phyloP scores from a whole-genome alignment of 192 early-diverging fungal species.

The Gryganskiella cystojenkinii region DNA sequence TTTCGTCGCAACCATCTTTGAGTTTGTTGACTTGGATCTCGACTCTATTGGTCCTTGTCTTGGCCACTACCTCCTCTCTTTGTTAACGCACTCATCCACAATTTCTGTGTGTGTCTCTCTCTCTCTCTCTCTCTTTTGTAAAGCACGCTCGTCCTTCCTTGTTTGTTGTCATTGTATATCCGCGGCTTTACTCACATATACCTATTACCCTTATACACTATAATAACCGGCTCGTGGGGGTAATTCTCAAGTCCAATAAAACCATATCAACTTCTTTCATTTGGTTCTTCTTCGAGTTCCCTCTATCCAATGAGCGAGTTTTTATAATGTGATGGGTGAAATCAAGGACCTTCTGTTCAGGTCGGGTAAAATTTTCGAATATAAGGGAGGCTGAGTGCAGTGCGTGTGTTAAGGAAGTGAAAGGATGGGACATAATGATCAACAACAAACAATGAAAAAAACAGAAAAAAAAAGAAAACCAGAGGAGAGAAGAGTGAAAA shows the following conservation, averaged over 20 bases:
- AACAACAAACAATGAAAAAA: background rate
- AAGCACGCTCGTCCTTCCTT: background rate
- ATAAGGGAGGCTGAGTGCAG: too few relatives aligned
- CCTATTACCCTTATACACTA: background rate
- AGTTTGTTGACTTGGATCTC: background rate
- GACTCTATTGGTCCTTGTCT: background rate
- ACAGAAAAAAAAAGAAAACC: background rate
- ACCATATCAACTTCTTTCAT: too few relatives aligned
- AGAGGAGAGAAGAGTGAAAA: background rate
- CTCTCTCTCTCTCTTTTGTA: background rate
- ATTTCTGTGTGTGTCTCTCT: background rate
- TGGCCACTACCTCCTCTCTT: constrained; percentile 4
- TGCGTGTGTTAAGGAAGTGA: background rate
- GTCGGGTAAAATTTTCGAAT: too few relatives aligned
- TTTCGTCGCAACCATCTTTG: too few relatives aligned
- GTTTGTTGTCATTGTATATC: background rate
- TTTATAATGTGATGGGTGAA: too few relatives aligned
- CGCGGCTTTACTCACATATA: background rate
- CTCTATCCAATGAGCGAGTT: too few relatives aligned
- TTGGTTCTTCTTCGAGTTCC: too few relatives aligned
- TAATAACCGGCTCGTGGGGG: too few relatives aligned
- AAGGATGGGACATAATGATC: background rate
- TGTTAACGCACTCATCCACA: background rate
- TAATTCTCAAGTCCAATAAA: background rate
- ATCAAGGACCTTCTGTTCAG: too few relatives aligned